Evolutionary conservation across 2,329 filamentous ascomycete genomes (phyloP), one percentile per base, ranked within the genome.

Genomic region (Fusarium praegraminearum): DNA sequence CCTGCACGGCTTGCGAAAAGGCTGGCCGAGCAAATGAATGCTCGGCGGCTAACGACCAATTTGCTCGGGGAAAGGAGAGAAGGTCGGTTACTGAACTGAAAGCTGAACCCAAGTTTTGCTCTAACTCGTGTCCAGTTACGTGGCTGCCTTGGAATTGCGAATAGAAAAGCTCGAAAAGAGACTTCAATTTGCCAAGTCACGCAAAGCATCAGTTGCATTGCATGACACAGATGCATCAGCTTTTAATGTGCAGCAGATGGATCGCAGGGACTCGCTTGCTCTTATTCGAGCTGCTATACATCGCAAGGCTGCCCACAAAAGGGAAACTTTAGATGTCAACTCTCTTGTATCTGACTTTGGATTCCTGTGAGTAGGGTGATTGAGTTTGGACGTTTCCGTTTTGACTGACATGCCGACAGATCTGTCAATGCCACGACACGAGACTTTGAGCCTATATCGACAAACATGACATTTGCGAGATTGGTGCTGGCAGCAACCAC

Each of bases 1-100:
- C 94, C 10, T 99, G 96, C 78, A 97, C 94, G 10, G 95, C 95
- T 20, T 98, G 96, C 77, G 95, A 98, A 80, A 94, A 94, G 80
- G 93, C 93, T 16, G 94, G 94, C 32, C 91, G 93, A 66, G 90
- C 92, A 57, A 90, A 86, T 64, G 94, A 97, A 77, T 99, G 96
- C 79, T 97, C 94, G 9, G 94, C 94, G 58, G 94, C 94, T 10
- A 98, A 97, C 75, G 95, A 98, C 77, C 94, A 98, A 78, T 98
- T 98, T 80, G 94, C 95, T 1, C 87, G 94, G 67, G 96, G 96
- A 65, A 98, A 98, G 80, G 96, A 98, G 78, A 87, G 95, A 75
- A 98, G 94, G 89, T 89, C 72, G 61, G 80, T 73, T 33, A 16
- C 7, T n/a, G 5, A 6, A 11, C 41, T 51, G 20, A n/a, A 22